Evolutionary conservation across 2,329 filamentous ascomycete species (phyloP).

Genomic region (Fusarium sarcochroum): DNA sequence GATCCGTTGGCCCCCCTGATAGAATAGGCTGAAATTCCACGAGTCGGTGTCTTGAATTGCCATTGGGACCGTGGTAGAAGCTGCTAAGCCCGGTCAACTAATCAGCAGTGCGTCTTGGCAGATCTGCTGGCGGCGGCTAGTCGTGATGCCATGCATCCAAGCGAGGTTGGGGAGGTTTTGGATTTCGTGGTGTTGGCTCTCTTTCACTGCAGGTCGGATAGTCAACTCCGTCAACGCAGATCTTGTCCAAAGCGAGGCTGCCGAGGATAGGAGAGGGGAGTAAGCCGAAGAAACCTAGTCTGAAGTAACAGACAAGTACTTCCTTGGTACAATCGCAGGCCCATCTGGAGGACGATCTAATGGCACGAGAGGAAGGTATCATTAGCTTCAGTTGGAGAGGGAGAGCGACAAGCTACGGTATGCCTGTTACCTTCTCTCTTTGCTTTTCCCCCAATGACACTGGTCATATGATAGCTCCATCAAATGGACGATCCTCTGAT

Average conservation of each 20-base stretch:
- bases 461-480: slow-evolving; percentile 8
- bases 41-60: slow-evolving; percentile 23
- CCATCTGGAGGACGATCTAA: slow-evolving; percentile 1
- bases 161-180: slow-evolving; percentile 14
- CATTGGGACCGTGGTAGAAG: neutral
- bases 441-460: slow-evolving; percentile 8
- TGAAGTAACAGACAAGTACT: slow-evolving; percentile 3
- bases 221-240: slow-evolving; percentile 25
- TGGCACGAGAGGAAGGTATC: neutral
- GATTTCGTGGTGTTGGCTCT: slow-evolving; percentile 1
- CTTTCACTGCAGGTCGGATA: slow-evolving; percentile 14
- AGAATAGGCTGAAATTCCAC: slow-evolving; percentile 17
- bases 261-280: slow-evolving; percentile 30
- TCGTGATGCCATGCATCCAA: slow-evolving; percentile 25
- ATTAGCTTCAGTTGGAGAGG: neutral
- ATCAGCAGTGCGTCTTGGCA: slow-evolving; percentile 14
- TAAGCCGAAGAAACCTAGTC: slow-evolving; percentile 15
- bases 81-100: neutral
- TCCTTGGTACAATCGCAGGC: neutral
- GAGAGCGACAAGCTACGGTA: neutral
- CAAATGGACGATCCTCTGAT: neutral
- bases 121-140: slow-evolving; percentile 12
- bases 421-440: slow-evolving; percentile 13
- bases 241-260: slow-evolving; percentile 38
- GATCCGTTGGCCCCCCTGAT: neutral